phyloP scores from a whole-genome alignment of 2,329 filamentous ascomycete species.

The Aureobasidium lini region DNA sequence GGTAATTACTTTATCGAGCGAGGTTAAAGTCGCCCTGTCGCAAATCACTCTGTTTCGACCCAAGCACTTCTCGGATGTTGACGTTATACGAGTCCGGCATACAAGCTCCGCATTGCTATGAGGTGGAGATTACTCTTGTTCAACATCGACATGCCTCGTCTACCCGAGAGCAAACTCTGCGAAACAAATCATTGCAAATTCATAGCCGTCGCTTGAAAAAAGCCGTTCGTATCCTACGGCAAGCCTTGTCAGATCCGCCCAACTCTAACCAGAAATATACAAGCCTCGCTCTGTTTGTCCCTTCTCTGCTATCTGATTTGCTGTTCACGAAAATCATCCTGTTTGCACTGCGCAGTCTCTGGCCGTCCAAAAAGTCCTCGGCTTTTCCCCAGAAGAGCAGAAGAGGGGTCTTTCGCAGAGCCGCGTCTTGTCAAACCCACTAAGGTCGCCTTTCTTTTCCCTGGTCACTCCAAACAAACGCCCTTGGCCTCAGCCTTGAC shows the following conservation, averaged over 20 bases:
- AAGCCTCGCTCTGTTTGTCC: neutral
- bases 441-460: neutral
- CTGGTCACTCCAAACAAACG: neutral
- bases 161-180: neutral
- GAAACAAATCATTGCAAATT: neutral
- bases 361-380: neutral
- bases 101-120: no score
- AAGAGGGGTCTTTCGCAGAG: neutral
- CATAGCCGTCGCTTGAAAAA: neutral
- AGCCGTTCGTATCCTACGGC: neutral
- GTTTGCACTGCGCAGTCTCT: neutral
- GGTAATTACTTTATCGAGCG: neutral
- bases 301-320: neutral
- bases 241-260: neutral
- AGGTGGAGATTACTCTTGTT: neutral
- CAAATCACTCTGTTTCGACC: neutral
- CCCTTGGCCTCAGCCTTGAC: neutral
- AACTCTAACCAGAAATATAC: neutral
- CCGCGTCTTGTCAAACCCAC: neutral
- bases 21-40: neutral
- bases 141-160: neutral
- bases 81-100: neutral
- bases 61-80: neutral
- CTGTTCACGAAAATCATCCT: neutral
- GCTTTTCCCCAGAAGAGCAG: neutral